Base-by-base conservation (phyloP, 306 rosid species). In the Dicorynia guianensis region DNA sequence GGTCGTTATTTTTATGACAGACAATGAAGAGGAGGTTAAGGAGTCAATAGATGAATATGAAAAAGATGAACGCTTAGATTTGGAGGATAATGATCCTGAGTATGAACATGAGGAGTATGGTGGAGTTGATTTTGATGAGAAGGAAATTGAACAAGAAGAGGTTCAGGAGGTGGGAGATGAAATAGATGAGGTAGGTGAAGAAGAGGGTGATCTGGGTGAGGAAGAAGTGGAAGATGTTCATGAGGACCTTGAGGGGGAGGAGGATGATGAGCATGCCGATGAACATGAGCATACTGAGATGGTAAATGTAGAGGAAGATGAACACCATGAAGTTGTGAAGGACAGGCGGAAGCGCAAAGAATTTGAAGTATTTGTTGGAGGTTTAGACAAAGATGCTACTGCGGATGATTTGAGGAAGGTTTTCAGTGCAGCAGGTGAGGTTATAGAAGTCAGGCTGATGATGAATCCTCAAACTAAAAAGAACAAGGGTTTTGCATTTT, bases 341-440 rank as follows among this genome's bases (percentile, higher is more conserved):
- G 99, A 96, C 87, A 90, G 98, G 84, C 85, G 90, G 6, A 96
- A 90, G 75, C 83, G 98, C 55, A 96, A 96, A 80, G 99, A 96
- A 59, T 93, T 92, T 70, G 99, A 96, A 89, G 91, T 96, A 34
- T 96, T 96, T 89, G 98, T 96, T 81, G 99, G 98, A 53, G 99
- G 99, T 59, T 80, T 96, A 18, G 99, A 96, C 85, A 92, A 93
- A 83, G 98, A 90, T 84, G 98, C 93, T 40, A 91, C 89, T 58
- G 98, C 90, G 76, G 85, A 84, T 86, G 97, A 96, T 82, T 85
- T 92, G 76, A 92, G 82, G 87, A 86, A 87, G 88, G 91, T 82
- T 73, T 96, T 96, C n/a, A 14, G 88, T 63, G 83, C 68, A 77
- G 93, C 90, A 66, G 99, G 99, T 69, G 88, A 86, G 77, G 96